Evolutionary conservation across 2,329 filamentous ascomycete species (phyloP), one percentile per base, ranked within the genome.

Genomic region (Calonectria pteridis): DNA sequence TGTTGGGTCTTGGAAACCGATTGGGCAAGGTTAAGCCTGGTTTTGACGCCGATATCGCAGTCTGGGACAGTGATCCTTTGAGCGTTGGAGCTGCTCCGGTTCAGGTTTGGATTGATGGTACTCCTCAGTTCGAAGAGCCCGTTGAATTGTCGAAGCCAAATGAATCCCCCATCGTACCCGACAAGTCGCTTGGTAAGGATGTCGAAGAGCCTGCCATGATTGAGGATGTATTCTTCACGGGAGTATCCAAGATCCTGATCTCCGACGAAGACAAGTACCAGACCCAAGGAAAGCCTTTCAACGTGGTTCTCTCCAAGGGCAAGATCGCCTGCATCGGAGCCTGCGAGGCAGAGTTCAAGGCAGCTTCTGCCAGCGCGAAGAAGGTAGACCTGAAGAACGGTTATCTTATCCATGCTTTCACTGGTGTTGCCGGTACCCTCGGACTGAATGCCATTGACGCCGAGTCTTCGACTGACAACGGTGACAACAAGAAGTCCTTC

Each of bases 41-140:
- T 0, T 92, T 88, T 62, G 91, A 92, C 73, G 91, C 90, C 55
- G 91, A 93, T 73, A 78, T 93, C 35, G 91, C 89, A 14, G 87
- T 92, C 11, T 93, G 91, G 91, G 90, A 93, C 76, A 90, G 88
- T 51, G 90, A 93, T 73, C 91, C 91, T 35, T 83, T 93, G 2
- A 90, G 89, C 51, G 87, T 91, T 0, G 91, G 91, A 1, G 91
- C 91, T 0, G 83, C 89, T 0, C 91, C 91, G 0, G 85, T 90
- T 0, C 91, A 93, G 81, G 89, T 93, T 2, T 93, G 90, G 89
- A 92, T 93, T 71, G 91, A 93, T 70, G 91, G 91, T 4, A 88
- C 84, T 11, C 85, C 88, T 2, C 92, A 93, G 67, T 84, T 82
- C 23, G 85, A 91, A 40, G 82, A 87, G 13, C 89, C 90, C 0